Conservation (phyloP, 2,329 filamentous ascomycete species). For the Xylariaceae sp. region DNA sequence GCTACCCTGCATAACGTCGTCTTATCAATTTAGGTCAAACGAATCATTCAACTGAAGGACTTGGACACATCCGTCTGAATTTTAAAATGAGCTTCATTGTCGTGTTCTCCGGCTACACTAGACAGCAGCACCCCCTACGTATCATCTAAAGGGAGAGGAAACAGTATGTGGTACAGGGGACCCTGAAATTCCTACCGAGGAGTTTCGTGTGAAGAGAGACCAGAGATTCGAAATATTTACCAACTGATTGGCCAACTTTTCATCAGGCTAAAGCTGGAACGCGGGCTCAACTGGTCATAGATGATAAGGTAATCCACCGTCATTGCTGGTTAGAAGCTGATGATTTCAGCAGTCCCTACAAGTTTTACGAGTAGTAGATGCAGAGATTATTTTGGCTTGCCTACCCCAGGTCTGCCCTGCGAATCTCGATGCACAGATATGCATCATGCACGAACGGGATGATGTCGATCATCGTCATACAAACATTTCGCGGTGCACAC, state of each 20-base stretch:
- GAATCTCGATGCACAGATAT: not conserved
- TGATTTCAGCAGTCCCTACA: not conserved
- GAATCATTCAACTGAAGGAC: not conserved
- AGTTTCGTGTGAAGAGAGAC: no score
- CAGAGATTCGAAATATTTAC: not conserved
- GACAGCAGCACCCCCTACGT: no score
- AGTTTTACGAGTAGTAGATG: not conserved
- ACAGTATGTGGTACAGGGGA: no score
- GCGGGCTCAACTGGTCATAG: not conserved
- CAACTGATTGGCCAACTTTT: not conserved
- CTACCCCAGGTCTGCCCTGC: not conserved
- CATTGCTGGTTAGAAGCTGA: not conserved
- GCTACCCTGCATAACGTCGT: no score
- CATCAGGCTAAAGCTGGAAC: not conserved
- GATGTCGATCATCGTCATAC: constrained; percentile 8
- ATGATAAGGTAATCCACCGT: not conserved
- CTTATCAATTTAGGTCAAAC: not conserved
- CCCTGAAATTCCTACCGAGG: no score
- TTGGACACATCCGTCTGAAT: no score
- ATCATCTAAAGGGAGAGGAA: no score
- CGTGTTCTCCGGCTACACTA: no score
- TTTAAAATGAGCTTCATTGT: no score
- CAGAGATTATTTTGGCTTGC: no score
- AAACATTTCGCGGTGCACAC: not conserved
- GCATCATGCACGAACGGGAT: not conserved